Evolutionary conservation across 345 rosid species (phyloP).

Genomic region (Combretum micranthum): DNA sequence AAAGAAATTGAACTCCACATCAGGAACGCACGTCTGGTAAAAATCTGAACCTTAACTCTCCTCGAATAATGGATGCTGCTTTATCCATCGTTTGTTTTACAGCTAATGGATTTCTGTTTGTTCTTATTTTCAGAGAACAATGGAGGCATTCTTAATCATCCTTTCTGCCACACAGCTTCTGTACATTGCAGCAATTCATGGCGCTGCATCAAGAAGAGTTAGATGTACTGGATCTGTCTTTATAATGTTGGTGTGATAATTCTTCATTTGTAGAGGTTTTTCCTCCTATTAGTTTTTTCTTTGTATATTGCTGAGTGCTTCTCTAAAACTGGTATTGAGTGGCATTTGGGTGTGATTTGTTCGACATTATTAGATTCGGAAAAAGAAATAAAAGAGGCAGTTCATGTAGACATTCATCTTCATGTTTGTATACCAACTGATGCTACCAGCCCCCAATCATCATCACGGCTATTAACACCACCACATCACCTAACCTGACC

Average conservation of each 20-base stretch:
- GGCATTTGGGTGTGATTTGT: conserved; percentile 2
- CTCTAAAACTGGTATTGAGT: not conserved
- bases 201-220: conserved; percentile 16
- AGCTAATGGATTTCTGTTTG: no score
- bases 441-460: no score
- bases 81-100: not conserved
- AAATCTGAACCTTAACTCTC: not conserved
- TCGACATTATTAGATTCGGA: conserved; percentile 9
- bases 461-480: no score
- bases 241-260: not conserved
- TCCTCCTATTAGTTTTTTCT: not conserved
- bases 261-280: not conserved
- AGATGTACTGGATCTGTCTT: not conserved
- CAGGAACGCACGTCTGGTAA: conserved; percentile 79
- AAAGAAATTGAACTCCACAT: conserved; percentile 71
- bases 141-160: conserved; percentile 91
- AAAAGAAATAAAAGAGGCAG: not conserved
- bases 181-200: conserved; percentile 71
- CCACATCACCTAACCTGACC: no score
- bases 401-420: no score
- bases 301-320: not conserved
- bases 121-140: conserved; percentile 59
- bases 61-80: no score
- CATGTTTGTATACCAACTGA: no score
- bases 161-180: conserved; percentile 77